Percentiles rank a stretch among this genome's conserved stretches.
These are phyloP conservation scores for Thielaviopsis euricoi DNA, from an alignment of 2,329 filamentous ascomycete genomes.

Conservation along the genomic window DNA sequence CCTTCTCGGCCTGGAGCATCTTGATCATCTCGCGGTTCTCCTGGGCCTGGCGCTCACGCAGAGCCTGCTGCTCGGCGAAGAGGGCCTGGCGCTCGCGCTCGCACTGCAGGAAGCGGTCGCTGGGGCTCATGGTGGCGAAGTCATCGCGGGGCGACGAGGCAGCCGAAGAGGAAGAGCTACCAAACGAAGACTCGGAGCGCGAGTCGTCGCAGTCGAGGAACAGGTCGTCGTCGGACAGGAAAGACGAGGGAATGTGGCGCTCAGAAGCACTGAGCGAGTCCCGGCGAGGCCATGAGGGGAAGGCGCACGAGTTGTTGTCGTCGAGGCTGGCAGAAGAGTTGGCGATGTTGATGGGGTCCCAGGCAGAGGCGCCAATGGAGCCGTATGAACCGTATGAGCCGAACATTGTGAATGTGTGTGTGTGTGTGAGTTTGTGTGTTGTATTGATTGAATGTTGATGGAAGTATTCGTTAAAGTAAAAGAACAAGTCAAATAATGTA, in stretches of 20 bases:
- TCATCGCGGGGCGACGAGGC: not conserved
- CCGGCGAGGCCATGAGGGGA: slow-evolving; percentile 41
- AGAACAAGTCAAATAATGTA: not conserved
- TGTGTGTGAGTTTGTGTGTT: not conserved
- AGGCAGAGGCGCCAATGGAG: slow-evolving; percentile 33
- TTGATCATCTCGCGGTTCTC: slow-evolving; percentile 36
- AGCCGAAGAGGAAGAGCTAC: slow-evolving; percentile 1
- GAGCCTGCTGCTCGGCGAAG: slow-evolving; percentile 18
- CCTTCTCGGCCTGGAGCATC: slow-evolving; percentile 36
- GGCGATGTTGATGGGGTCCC: slow-evolving; percentile 28
- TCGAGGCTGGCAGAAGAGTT: slow-evolving; percentile 25
- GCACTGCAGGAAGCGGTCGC: slow-evolving; percentile 6
- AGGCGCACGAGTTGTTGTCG: slow-evolving; percentile 33
- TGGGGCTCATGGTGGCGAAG: not conserved
- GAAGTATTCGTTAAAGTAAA: not conserved
- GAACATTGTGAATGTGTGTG: slow-evolving; percentile 25
- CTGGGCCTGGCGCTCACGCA: slow-evolving; percentile 29
- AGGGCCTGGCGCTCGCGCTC: slow-evolving; percentile 6
- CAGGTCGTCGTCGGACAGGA: slow-evolving; percentile 15
- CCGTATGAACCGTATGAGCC: slow-evolving; percentile 33
- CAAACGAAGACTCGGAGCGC: slow-evolving; percentile 1
- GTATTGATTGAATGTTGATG: not conserved
- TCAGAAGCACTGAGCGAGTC: slow-evolving; percentile 29
- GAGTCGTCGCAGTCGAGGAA: slow-evolving; percentile 4
- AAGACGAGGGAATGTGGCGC: slow-evolving; percentile 14